Evolutionary conservation across 2,329 filamentous ascomycete genomes (phyloP).

Genomic region (Botryosphaeria dothidea): DNA sequence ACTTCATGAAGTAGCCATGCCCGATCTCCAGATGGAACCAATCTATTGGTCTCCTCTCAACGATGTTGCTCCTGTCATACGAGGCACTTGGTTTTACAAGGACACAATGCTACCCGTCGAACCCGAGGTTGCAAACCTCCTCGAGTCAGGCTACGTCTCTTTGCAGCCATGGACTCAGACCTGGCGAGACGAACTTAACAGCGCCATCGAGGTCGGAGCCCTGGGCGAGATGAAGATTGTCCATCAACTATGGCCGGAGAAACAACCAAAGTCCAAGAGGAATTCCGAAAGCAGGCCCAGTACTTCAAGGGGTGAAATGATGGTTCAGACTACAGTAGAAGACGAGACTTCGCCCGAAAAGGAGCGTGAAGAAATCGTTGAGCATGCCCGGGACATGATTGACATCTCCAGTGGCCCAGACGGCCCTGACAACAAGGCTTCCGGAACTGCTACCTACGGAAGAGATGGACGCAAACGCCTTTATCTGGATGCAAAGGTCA

Average conservation of each 20-base stretch:
- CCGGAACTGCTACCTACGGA: constrained; percentile 43
- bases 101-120: constrained; percentile 93
- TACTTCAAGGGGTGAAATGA: constrained; percentile 36
- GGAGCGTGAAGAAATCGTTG: constrained; percentile 44
- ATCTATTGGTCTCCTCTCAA: constrained; percentile 91
- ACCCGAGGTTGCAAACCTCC: constrained; percentile 80
- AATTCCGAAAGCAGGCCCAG: constrained; percentile 47
- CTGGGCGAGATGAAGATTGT: constrained; percentile 89
- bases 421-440: constrained; percentile 51
- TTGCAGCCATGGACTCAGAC: constrained; percentile 87
- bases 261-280: constrained; percentile 55
- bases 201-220: constrained; percentile 86
- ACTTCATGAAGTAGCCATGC: constrained; percentile 83
- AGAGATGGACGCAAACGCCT: constrained; percentile 53
- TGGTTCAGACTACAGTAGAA: constrained; percentile 4
- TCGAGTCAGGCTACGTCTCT: constrained; percentile 88
- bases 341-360: constrained; percentile 36
- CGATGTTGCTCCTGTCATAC: constrained; percentile 77
- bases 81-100: constrained; percentile 96
- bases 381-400: constrained; percentile 49
- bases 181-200: constrained; percentile 87
- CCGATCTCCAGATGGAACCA: constrained; percentile 41
- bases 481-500: constrained; percentile 77
- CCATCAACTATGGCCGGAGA: constrained; percentile 76
- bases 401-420: constrained; percentile 48